Evolutionary conservation across 1,284 basidiomycete genomes (phyloP), one percentile per base, ranked within the genome.

Genomic region (Fomitopsis schrenkii): DNA sequence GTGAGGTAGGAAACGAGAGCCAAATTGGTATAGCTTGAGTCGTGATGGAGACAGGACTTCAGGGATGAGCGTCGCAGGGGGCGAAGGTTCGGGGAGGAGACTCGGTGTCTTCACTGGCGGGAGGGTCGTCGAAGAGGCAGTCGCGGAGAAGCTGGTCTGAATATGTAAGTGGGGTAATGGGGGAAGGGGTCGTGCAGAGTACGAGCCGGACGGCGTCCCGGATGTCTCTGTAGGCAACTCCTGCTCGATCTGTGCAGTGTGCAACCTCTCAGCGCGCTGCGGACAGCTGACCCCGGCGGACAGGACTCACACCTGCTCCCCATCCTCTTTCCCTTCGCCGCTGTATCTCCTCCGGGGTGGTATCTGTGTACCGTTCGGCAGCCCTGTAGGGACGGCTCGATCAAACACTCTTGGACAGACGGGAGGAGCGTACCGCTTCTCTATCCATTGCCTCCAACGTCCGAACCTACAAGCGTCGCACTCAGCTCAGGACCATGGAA

Each of bases 1-100:
- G 67, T 93, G 91, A n/a, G 91, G 90, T 41, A 93, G 76, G 71
- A 93, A 93, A 19, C 90, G 83, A 14, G 91, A 93, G 30, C 91
- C 91, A 70, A 93, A 92, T 53, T 90, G 82, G 67, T 86, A 86
- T 57, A 92, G 72, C 67, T 81, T 82, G 28, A 91, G 74, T 68
- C 86, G 88, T 1, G 82, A 84, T 0, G 89, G 88, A 15, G 73
- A 71, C 14, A 89, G 72, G 15, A 72, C 70, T 65, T 86, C 79
- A 60, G 81, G 82, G 33, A 81, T 73, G 59, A 83, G 79, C 1
- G 83, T 81, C 22, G 78, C 74, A 17, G 80, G 74, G 58, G 75
- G 74, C 22, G 70, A 71, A 17, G 72, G 66, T 22, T 71, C 52
- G 28, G 52, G 52, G 4, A 54, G 52, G 28, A 54, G 35, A 38